Base-by-base conservation (phyloP, 768 basidiomycete genomes). In the Cubamyces sp. region DNA sequence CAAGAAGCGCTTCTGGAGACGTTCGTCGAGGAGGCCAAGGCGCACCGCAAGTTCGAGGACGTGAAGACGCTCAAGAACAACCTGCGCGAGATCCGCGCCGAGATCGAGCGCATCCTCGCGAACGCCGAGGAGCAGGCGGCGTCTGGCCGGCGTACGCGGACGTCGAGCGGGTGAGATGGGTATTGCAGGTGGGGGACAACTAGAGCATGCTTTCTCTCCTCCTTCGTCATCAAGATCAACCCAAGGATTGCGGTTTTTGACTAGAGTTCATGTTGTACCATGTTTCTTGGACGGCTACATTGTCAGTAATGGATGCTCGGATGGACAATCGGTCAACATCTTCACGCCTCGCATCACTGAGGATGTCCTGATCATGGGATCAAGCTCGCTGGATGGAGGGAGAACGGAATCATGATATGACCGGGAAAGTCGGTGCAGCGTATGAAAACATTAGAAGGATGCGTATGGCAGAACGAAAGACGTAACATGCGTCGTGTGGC, bases 21-120 rank as follows among this genome's bases (percentile, higher is more conserved):
- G 1, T 98, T 95, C 69, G 85, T 98, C 8, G 88, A 91, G 66
- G 94, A 98, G 73, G 96, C 96, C 6, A 90, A 88, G 74, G 83
- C 87, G 2, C 89, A 90, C 67, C 81, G 96, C 45, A 98, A 98
- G 76, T 98, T 98, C 65, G 96, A 98, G 74, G 97, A 99, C 70
- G 91, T 90, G 15, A 90, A 90, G 74, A 90, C 90, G 3, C 77
- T 99, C 64, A 88, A 91, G 71, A 73, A 76, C 34, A 96, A 90
- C 73, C 74, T 98, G 53, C 80, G 77, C 48, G 96, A 98, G 77
- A 92, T 99, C 58, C 81, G 89, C 65, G 79, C 71, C 14, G 96
- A 96, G 78, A 95, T 98, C 53, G 87, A 87, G 64, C 85, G 82
- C 70, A 79, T 95, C 62, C 49, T 88, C 45, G 75, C 70, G 42